Evolutionary conservation across 129 eudicot genomes (phyloP), one percentile per base, ranked within the genome.

Genomic region (Deinandra increscens): DNA sequence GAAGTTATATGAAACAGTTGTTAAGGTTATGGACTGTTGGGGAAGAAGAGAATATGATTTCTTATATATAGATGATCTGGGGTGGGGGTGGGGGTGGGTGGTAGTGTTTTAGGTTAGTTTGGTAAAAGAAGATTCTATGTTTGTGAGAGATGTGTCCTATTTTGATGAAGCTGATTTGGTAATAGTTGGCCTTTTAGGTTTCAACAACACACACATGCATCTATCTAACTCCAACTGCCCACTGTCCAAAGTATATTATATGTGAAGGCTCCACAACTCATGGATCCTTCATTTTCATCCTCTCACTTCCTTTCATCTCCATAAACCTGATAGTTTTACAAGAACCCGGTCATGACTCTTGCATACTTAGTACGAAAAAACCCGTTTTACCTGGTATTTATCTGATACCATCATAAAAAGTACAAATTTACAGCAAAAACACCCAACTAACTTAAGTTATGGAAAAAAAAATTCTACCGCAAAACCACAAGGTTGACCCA

Each of bases 61-160:
- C 58, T 80, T 83, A 81, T 83, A 86, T 44, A 48, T 33, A 70
- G 60, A 54, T 59, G 67, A 23, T 23, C 13, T 66, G 69, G 63
- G 39, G 69, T 38, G 39, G 39, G 33, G 1, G 7, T 6, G 38
- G 38, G 17, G 7, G 7, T 4, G 1, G 1, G 85, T 87, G 85
- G 69, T 66, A 69, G 59, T 71, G 75, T 75, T 50, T 84, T 76
- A 80, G 59, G 79, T 62, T 74, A 75, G 88, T 81, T 87, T 79
- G 85, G 88, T 69, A 2, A 45, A 46, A 61, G 79, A 75, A 82
- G 79, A 73, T 78, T 78, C 71, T 65, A 8, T 44, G 15, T 60
- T 19, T 44, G 69, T 60, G 69, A 31, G 61, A 61, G 56, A 53
- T 54, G 53, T 64, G 53, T 64, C 72, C 46, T 15, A 31, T 74